A percentile compares a stretch with the other conserved stretches of the same genome.
Evolutionary conservation across 2,329 filamentous ascomycete genomes (phyloP).

Genomic region (Xylariaceae sp.): DNA sequence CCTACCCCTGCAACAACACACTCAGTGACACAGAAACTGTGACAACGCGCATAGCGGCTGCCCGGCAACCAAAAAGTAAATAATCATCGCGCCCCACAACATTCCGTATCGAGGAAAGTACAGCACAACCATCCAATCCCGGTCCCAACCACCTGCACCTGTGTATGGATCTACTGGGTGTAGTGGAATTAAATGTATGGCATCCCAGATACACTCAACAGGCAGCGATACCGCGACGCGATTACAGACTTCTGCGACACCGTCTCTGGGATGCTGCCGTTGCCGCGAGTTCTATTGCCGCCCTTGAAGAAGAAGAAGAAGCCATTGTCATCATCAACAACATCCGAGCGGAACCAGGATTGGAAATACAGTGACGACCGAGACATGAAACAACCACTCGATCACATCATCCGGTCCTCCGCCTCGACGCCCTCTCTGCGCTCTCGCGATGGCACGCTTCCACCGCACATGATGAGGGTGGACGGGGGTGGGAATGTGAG

Average conservation of each 20-base stretch:
- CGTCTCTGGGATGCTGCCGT: conserved; percentile 33
- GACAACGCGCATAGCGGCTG: no score
- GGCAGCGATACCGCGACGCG: conserved; percentile 21
- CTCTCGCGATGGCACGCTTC: conserved; percentile 62
- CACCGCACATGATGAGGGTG: conserved; percentile 50
- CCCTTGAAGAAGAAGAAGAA: conserved; percentile 13
- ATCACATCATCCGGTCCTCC: conserved; percentile 48
- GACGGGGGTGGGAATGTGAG: conserved; percentile 70
- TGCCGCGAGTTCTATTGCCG: conserved; percentile 41
- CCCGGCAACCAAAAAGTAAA: not conserved
- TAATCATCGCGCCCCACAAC: not conserved
- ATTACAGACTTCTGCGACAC: conserved; percentile 20
- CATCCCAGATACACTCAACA: conserved; percentile 21
- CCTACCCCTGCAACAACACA: no score
- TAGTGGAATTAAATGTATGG: conserved; percentile 23
- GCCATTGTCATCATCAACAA: conserved; percentile 20
- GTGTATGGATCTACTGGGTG: no score
- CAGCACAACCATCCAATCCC: not conserved
- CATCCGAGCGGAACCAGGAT: conserved; percentile 24
- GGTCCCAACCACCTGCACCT: not conserved
- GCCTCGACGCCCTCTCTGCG: conserved; percentile 76
- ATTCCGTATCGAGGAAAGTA: not conserved
- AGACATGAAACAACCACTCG: conserved; percentile 11
- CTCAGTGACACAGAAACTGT: no score
- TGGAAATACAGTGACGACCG: conserved; percentile 5